These are phyloP conservation scores for Parietaria judaica DNA, from an alignment of 306 rosid species.

Conservation along the genomic window DNA sequence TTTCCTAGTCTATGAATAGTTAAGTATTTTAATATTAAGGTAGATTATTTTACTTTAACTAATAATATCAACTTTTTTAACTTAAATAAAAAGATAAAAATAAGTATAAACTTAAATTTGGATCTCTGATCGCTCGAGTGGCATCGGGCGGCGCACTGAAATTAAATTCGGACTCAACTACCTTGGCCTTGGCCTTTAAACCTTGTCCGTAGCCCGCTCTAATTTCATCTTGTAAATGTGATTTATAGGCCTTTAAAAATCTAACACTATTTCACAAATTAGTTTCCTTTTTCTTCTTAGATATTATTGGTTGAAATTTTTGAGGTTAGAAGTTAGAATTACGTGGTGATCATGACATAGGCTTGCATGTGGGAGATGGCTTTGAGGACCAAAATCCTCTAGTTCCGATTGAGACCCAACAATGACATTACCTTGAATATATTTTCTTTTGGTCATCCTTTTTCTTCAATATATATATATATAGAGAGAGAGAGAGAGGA, in stretches of 20 bases:
- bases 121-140: too few species aligned
- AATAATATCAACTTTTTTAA: too few species aligned
- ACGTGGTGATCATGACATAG: not conserved
- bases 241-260: not conserved
- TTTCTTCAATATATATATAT: too few species aligned
- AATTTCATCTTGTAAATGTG: not conserved
- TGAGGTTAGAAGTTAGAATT: not conserved
- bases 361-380: conserved; percentile 5
- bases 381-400: not conserved
- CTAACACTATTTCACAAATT: not conserved
- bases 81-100: too few species aligned
- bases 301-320: not conserved
- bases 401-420: conserved; percentile 6
- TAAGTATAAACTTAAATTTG: too few species aligned
- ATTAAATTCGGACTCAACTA: not conserved
- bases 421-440: conserved; percentile 6
- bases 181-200: not conserved
- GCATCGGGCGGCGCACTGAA: too few species aligned
- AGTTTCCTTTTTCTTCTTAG: not conserved
- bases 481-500: too few species aligned
- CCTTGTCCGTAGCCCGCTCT: not conserved
- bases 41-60: too few species aligned
- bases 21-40: too few species aligned
- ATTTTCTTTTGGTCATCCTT: not conserved
- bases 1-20: too few species aligned